phyloP scores from a whole-genome alignment of 1,284 basidiomycete species.

The Ustilago crameri region DNA sequence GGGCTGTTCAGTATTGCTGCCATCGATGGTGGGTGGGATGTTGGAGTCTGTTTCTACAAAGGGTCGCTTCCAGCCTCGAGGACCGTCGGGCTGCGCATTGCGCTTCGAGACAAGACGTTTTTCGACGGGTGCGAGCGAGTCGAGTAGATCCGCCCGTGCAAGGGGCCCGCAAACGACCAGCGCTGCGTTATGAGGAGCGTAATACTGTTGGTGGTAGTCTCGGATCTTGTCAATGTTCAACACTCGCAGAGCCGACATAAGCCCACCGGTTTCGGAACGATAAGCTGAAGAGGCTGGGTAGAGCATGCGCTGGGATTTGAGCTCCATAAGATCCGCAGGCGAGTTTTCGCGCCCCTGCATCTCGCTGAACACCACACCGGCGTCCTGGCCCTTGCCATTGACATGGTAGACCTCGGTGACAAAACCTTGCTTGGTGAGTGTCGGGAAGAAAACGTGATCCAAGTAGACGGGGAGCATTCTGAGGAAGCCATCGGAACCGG shows the following conservation, averaged over 20 bases:
- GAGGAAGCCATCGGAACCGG: slow-evolving; percentile 93
- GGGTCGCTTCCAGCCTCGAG: slow-evolving; percentile 88
- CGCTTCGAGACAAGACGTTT: slow-evolving; percentile 55
- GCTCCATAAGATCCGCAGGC: slow-evolving; percentile 86
- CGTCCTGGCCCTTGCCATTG: slow-evolving; percentile 87
- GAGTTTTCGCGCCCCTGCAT: slow-evolving; percentile 99
- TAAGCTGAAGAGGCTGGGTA: slow-evolving; percentile 88
- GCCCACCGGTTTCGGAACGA: slow-evolving; percentile 93
- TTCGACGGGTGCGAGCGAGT: slow-evolving; percentile 73
- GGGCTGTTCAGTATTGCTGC: slow-evolving; percentile 37
- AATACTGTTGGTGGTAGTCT: slow-evolving; percentile 88
- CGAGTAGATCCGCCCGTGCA: slow-evolving; percentile 72
- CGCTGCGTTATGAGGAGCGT: slow-evolving; percentile 92
- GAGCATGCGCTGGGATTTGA: slow-evolving; percentile 74
- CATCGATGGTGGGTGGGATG: slow-evolving; percentile 71
- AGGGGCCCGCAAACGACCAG: slow-evolving; percentile 84
- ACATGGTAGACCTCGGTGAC: slow-evolving; percentile 86
- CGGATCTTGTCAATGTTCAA: slow-evolving; percentile 88
- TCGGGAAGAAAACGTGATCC: slow-evolving; percentile 97
- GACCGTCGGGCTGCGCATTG: slow-evolving; percentile 74
- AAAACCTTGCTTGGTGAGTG: slow-evolving; percentile 88
- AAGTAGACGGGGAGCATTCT: slow-evolving; percentile 94
- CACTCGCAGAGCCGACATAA: slow-evolving; percentile 89
- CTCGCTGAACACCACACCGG: slow-evolving; percentile 84
- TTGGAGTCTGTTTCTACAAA: slow-evolving; percentile 89